Evolutionary conservation across 2,329 filamentous ascomycete species (phyloP).

Genomic region (Fusarium begoniae): DNA sequence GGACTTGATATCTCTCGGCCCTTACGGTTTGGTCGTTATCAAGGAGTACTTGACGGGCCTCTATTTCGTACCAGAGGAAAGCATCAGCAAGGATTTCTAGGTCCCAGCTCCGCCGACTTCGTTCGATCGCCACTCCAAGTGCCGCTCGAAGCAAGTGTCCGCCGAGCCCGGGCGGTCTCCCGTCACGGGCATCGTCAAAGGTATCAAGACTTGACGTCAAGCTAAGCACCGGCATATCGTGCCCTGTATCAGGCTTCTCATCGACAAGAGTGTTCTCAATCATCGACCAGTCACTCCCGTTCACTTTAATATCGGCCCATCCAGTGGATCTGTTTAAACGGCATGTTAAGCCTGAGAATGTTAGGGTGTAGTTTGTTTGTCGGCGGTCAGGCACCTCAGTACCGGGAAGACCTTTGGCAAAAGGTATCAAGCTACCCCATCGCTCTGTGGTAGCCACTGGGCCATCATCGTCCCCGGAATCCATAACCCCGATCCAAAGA

Average conservation of each 20-base stretch:
- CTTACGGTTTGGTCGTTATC: background rate
- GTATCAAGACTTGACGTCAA: background rate
- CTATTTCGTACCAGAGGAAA: conserved; percentile 24
- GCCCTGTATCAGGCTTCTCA: background rate
- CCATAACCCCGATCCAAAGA: conserved; percentile 14
- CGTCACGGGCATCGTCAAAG: background rate
- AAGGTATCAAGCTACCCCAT: background rate
- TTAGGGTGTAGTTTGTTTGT: background rate
- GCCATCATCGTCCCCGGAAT: background rate
- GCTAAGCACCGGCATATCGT: background rate
- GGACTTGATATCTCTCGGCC: background rate
- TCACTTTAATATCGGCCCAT: conserved; percentile 6
- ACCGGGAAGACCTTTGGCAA: background rate
- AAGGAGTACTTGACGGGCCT: background rate
- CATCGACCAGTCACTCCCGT: conserved; percentile 4
- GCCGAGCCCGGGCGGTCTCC: conserved; percentile 7
- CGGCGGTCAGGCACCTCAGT: background rate
- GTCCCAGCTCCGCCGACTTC: background rate
- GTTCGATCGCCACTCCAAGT: background rate
- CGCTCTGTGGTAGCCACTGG: background rate
- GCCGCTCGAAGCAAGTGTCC: conserved; percentile 8
- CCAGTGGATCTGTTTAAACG: conserved; percentile 10
- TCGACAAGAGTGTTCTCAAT: background rate
- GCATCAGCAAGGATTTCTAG: conserved; percentile 20
- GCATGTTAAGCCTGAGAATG: conserved; percentile 11